phyloP scores from a whole-genome alignment of 106 monocot species.

The Amphibolis antarctica region DNA sequence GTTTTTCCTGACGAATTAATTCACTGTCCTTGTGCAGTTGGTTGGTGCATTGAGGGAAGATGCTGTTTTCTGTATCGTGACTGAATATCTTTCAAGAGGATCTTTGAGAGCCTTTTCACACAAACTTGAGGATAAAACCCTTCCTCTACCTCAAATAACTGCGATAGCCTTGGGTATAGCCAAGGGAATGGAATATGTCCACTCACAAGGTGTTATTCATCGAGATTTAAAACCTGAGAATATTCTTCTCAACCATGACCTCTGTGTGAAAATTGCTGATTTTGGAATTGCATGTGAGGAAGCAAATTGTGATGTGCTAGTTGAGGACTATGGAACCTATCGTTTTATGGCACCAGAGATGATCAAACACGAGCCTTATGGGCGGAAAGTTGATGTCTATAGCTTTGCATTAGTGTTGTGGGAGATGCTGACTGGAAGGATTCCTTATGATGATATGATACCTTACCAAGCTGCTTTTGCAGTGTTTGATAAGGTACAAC shows the following conservation, averaged over 20 bases:
- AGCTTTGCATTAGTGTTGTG: constrained; percentile 68
- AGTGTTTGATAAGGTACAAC: constrained; percentile 65
- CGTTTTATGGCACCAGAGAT: constrained; percentile 91
- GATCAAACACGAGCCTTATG: constrained; percentile 54
- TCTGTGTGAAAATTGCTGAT: constrained; percentile 53
- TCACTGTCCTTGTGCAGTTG: constrained; percentile 35
- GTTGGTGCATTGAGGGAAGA: constrained; percentile 43
- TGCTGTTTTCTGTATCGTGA: constrained; percentile 53
- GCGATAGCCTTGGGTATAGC: constrained; percentile 47
- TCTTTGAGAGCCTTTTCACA: constrained; percentile 56
- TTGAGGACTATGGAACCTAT: constrained; percentile 62
- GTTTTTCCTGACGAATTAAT: neutral
- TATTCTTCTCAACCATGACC: constrained; percentile 47
- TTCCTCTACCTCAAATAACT: constrained; percentile 43
- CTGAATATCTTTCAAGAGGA: constrained; percentile 67
- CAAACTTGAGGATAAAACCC: constrained; percentile 45
- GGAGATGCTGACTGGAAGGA: constrained; percentile 62
- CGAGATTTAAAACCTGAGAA: constrained; percentile 82
- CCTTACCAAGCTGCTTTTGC: constrained; percentile 88
- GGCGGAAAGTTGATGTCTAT: constrained; percentile 73
- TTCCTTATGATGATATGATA: constrained; percentile 73
- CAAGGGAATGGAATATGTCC: constrained; percentile 72
- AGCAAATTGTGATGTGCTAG: constrained; percentile 35
- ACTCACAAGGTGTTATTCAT: constrained; percentile 69
- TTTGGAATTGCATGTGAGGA: constrained; percentile 81